Percentiles rank a stretch among this genome's conserved stretches.
phyloP scores from a whole-genome alignment of 2,329 filamentous ascomycete genomes.

The Magnaporthales sp. region DNA sequence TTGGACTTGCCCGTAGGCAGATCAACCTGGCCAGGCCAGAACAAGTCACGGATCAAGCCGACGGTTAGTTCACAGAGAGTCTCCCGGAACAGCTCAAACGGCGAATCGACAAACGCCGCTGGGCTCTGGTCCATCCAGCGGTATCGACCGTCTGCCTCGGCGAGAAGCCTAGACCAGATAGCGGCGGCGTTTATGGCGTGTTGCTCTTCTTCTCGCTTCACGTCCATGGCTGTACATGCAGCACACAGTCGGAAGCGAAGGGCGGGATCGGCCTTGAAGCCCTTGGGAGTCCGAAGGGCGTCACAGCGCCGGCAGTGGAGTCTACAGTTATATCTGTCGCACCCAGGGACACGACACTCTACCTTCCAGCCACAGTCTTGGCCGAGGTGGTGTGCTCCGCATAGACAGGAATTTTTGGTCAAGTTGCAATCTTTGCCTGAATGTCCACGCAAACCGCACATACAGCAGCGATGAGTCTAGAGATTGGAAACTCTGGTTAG shows the following conservation, averaged over 20 bases:
- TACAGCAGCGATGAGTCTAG: conserved; percentile 25
- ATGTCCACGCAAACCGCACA: conserved; percentile 30
- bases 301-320: conserved; percentile 27
- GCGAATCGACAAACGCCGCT: neutral
- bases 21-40: neutral
- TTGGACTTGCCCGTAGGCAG: neutral
- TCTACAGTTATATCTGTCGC: conserved; percentile 23
- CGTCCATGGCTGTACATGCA: neutral
- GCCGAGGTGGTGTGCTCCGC: conserved; percentile 25
- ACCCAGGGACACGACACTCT: conserved; percentile 21
- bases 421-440: conserved; percentile 25
- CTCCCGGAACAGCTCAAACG: neutral
- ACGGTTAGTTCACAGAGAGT: neutral
- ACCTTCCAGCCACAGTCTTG: conserved; percentile 31
- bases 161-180: neutral
- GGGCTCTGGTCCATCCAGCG: neutral
- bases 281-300: neutral
- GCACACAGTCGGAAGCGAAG: neutral
- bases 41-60: neutral
- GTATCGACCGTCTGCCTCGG: neutral
- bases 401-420: conserved; percentile 20
- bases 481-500: neutral
- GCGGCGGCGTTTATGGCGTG: neutral
- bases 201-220: neutral
- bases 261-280: neutral